These are phyloP conservation scores for Globomyces sp. DNA, from an alignment of 371 early-diverging fungal species.

Conservation along the genomic window DNA sequence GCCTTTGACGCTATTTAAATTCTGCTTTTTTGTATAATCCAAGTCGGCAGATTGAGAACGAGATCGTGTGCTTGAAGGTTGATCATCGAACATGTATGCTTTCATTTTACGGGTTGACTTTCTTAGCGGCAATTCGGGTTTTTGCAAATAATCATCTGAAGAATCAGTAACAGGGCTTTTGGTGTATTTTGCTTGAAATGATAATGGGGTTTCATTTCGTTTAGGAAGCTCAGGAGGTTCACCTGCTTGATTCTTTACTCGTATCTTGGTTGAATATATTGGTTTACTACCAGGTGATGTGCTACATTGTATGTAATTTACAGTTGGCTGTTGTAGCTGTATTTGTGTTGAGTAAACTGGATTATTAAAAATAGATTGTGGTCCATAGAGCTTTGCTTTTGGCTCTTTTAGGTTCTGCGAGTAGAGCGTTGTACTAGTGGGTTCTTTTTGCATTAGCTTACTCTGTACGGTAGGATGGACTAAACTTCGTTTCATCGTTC, in stretches of 20 bases:
- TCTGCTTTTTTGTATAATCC: no score
- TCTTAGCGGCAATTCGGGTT: constrained; percentile 2
- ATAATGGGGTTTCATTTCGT: not conserved
- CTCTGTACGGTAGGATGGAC: not conserved
- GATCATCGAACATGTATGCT: constrained; percentile 11
- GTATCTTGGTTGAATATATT: no score
- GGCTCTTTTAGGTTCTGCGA: not conserved
- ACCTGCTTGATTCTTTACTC: not conserved
- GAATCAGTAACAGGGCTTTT: no score
- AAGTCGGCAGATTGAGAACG: no score
- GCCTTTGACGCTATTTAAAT: no score
- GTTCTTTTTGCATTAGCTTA: not conserved
- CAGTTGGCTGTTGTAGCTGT: not conserved
- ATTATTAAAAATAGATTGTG: not conserved
- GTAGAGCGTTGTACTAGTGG: not conserved
- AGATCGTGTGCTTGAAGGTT: no score
- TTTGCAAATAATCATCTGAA: not conserved
- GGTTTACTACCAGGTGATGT: not conserved
- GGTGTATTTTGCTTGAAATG: no score
- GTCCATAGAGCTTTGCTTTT: not conserved
- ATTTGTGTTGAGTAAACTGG: not conserved
- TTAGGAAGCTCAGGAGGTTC: not conserved
- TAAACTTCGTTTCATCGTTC: constrained; percentile 7
- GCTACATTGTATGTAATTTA: not conserved
- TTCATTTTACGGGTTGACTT: not conserved